Base-by-base conservation (phyloP, 768 basidiomycete species). In the Solioccasus polychromus region DNA sequence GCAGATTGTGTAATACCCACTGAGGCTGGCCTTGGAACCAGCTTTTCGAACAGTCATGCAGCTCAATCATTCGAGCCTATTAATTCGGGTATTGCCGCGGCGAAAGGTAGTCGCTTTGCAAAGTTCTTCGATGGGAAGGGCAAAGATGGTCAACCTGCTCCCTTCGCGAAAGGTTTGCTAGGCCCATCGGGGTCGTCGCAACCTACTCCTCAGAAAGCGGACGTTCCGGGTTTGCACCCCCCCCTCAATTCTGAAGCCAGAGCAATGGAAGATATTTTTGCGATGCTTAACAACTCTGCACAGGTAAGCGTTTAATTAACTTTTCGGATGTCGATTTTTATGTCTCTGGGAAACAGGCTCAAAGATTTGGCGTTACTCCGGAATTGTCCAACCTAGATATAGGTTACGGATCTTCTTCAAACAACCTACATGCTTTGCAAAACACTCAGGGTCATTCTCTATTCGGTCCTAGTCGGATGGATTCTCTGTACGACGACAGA, bases 91-190 rank as follows among this genome's bases (percentile, higher is more conserved):
- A 70, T 77, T 58, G 71, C 78, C 12, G 68, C 72, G 25, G 74
- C 73, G 20, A 88, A 84, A 63, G 88, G 88, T 31, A 91, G 88
- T 60, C 82, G 89, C 29, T 86, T 91, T 62, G 89, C 88, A 25
- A 92, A 90, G 61, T 89, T 90, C 64, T 92, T 91, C 52, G 88
- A 91, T 54, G 76, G 76, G n/a, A 89, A 87, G 63, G 58, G 60
- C 24, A 75, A 74, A 51, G 81, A 82, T 12, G 57, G 55, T 34
- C 64, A 53, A 44, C 50, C 52, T 49, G 28, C 50, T 17, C 53
- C 64, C 30, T 52, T 66, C 25, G 55, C 67, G 14, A 79, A 78
- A 47, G 53, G 67, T 22, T 66, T 69, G 30, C 64, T 65, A 9
- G 66, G 64, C 25, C 68, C 69, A 17, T 66, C 73, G 34, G 60